phyloP scores from a whole-genome alignment of 73 alveolate genomes.

The Loxodes magnus region DNA sequence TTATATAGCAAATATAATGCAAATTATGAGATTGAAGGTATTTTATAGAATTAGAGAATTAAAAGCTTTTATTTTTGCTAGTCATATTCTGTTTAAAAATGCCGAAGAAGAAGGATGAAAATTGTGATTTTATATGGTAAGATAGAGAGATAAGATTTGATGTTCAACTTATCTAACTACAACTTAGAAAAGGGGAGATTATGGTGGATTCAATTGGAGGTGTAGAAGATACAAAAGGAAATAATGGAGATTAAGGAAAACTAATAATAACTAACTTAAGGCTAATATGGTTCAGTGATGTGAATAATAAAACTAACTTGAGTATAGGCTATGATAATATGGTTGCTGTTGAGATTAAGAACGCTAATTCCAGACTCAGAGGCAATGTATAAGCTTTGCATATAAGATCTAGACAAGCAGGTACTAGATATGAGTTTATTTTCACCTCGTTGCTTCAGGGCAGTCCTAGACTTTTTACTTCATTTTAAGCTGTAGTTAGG shows the following conservation, averaged over 20 bases:
- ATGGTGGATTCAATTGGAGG: slow-evolving; percentile 59
- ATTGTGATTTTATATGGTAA: slow-evolving; percentile 55
- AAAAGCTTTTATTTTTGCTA: no score
- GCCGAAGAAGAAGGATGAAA: neutral
- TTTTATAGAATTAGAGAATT: no score
- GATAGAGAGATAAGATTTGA: slow-evolving; percentile 74
- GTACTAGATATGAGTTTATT: slow-evolving; percentile 63
- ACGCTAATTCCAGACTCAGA: slow-evolving; percentile 50
- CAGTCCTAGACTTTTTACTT: slow-evolving; percentile 56
- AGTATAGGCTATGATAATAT: slow-evolving; percentile 74
- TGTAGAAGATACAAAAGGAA: slow-evolving; percentile 78
- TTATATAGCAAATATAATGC: no score
- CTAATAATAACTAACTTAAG: slow-evolving; percentile 72
- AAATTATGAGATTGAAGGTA: no score
- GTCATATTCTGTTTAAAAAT: no score
- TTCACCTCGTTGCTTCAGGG: slow-evolving; percentile 56
- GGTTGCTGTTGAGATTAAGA: slow-evolving; percentile 53
- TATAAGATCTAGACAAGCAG: slow-evolving; percentile 48
- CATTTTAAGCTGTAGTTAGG: slow-evolving; percentile 64
- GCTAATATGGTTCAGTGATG: slow-evolving; percentile 71
- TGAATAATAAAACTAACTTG: slow-evolving; percentile 51
- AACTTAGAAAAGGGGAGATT: slow-evolving; percentile 70
- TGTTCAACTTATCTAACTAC: slow-evolving; percentile 43
- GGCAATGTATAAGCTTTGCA: slow-evolving; percentile 58
- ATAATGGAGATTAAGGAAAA: slow-evolving; percentile 74